Conservation (phyloP, 306 rosid genomes). For the Lathyrus aphaca region DNA sequence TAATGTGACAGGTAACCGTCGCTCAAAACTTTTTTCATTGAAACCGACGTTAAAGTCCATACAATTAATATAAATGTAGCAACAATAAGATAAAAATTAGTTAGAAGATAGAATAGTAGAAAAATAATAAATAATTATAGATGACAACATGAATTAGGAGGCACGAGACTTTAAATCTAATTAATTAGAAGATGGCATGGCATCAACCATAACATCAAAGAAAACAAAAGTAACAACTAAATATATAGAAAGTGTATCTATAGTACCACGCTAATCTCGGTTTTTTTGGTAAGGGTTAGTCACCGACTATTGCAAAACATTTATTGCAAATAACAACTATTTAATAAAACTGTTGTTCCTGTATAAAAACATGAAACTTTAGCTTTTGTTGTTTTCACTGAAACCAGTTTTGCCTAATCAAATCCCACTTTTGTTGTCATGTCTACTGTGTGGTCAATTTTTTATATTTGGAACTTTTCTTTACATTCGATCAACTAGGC, state of each 20-base stretch:
- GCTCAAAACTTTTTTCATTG: constrained; percentile 34
- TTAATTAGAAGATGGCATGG: neutral
- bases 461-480: neutral
- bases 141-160: constrained; percentile 30
- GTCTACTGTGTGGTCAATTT: neutral
- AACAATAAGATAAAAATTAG: constrained; percentile 30
- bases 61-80: constrained; percentile 7
- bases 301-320: constrained; percentile 51
- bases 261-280: constrained; percentile 36
- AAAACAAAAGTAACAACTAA: neutral
- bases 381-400: constrained; percentile 38
- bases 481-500: neutral
- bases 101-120: constrained; percentile 14
- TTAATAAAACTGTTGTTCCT: constrained; percentile 22
- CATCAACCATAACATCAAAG: neutral
- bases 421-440: constrained; percentile 40
- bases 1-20: constrained; percentile 23
- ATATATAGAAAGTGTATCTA: constrained; percentile 19
- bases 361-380: constrained; percentile 26
- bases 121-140: constrained; percentile 1
- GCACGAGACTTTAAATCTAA: constrained; percentile 1
- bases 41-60: constrained; percentile 36
- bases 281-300: constrained; percentile 65
- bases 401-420: constrained; percentile 36
- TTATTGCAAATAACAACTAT: constrained; percentile 19